Evolutionary conservation across 768 basidiomycete species (phyloP), one percentile per base, ranked within the genome.

Genomic region (Gloeostereum incarnatum): DNA sequence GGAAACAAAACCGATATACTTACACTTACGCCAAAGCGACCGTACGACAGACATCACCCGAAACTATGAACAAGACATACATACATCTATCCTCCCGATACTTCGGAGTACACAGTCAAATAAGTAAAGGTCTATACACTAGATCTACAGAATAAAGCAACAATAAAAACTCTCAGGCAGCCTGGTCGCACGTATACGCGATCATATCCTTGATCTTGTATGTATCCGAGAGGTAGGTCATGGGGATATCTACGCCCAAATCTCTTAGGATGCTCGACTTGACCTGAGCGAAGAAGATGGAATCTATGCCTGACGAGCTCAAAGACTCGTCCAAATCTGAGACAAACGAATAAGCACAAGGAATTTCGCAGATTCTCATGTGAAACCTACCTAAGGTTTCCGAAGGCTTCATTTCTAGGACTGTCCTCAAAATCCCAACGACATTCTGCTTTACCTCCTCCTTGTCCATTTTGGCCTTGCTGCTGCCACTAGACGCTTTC

Each of bases 271-370:
- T 47, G 30, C 53, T 49, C n/a, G 50, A 51, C 14, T 56, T 54
- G 38, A 60, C 51, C 40, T 62, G 59, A 4, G 54, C 56, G 39
- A 60, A 62, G 2, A 56, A 51, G 36, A 62, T 62, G 0, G 59
- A 62, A 39, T 60, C 60, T 7, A 56, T 50, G 4, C 59, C 59
- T 14, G 50, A 53, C 4, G 54, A 47, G 3, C 51, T 55, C 21
- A 62, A 45, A 17, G 56, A 47, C 11, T 55, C 52, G 11, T 45
- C 44, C 10, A 49, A 37, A 31, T 62, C 60, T 60, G 31, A 26
- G 35, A 10, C 9, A 33, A 8, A 2, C 13, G 24, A 32, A 35
- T 36, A 20, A 36, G 7, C 35, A 23, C 22, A 19, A n/a, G n/a
- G n/a, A n/a, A n/a, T 36, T 6, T 36, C 9, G 6, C 6, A 36